Evolutionary conservation across 1,284 basidiomycete genomes (phyloP), one percentile per base, ranked within the genome.

Genomic region (Bothia castanella): DNA sequence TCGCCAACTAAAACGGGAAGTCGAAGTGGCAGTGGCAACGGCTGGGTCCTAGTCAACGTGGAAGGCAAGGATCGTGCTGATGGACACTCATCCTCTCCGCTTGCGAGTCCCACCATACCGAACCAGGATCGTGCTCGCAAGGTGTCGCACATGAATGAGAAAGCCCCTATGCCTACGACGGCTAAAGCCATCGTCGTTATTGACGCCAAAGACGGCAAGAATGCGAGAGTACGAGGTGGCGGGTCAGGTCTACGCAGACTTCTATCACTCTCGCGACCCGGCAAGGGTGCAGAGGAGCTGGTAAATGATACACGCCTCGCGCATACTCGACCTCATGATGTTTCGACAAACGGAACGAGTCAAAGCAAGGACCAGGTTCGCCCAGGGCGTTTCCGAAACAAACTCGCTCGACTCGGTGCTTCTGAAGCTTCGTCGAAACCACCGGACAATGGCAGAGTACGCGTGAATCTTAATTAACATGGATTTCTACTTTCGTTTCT

Each of bases 41-140:
- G 83, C 47, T 85, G 83, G 83, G 83, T 85, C 5, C 65, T 86
- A 42, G 77, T 85, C 38, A 83, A 84, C 53, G 75, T 85, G 25
- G 81, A 83, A 53, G 73, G 73, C 39, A 64, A 69, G 54, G 67
- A 69, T 44, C 67, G 68, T 36, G 45, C 53, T 39, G 60, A 58
- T 30, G 68, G 61, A 36, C 64, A 62, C 37, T 51, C 55, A 42
- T 35, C 53, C 21, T 58, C 59, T 27, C 63, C 68, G 25, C 51
- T 67, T 39, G 52, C 56, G n/a, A 67, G 69, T 23, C 65, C 65
- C 35, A 69, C 63, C 17, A 55, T 63, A 46, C 57, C 56, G 16
- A 68, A 49, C 47, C 63, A 60, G 54, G 62, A 59, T 49, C 60
- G 61, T 49, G 53, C 55, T 56, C 64, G 59, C 56, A 63, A 44